A percentile compares a stretch with the other conserved stretches of the same genome.
Conservation (phyloP, 371 early-diverging fungal genomes). For the Scutellospora calospora region DNA sequence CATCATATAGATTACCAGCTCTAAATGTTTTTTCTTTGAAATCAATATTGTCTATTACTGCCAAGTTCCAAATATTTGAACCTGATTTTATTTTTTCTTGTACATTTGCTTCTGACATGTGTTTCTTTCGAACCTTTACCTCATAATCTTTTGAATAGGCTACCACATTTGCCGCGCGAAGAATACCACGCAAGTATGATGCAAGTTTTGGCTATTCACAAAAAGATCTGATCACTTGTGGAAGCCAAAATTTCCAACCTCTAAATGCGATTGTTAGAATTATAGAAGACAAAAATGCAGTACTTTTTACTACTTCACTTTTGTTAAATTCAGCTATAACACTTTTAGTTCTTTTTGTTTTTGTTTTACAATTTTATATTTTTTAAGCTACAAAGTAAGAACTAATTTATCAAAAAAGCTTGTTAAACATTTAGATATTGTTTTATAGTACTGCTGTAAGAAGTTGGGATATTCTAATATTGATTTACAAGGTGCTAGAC, state of each 20-base stretch:
- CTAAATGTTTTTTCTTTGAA: slow-evolving; percentile 15
- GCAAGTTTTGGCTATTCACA: not conserved
- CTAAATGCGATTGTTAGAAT: not conserved
- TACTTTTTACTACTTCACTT: not conserved
- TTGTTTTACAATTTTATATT: not conserved
- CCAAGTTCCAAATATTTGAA: slow-evolving; percentile 5
- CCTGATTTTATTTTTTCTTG: not conserved
- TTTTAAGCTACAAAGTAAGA: not conserved
- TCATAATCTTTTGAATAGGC: not conserved
- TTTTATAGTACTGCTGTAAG: not conserved
- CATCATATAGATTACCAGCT: slow-evolving; percentile 20
- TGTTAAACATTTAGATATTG: not conserved
- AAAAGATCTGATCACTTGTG: not conserved
- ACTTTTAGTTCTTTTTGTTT: not conserved
- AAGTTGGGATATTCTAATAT: not conserved
- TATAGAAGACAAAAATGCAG: slow-evolving; percentile 1
- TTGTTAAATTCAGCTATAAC: not conserved
- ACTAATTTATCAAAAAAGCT: not conserved
- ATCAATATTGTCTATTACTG: slow-evolving; percentile 28
- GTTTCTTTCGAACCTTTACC: not conserved
- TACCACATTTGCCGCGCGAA: slow-evolving; percentile 9
- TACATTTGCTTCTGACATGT: not conserved
- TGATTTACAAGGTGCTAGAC: not conserved
- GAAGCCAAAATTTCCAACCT: not conserved
- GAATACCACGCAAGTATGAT: not conserved